These are phyloP conservation scores for Cryphonectria naterciae DNA, from an alignment of 2,329 filamentous ascomycete species.

Conservation along the genomic window DNA sequence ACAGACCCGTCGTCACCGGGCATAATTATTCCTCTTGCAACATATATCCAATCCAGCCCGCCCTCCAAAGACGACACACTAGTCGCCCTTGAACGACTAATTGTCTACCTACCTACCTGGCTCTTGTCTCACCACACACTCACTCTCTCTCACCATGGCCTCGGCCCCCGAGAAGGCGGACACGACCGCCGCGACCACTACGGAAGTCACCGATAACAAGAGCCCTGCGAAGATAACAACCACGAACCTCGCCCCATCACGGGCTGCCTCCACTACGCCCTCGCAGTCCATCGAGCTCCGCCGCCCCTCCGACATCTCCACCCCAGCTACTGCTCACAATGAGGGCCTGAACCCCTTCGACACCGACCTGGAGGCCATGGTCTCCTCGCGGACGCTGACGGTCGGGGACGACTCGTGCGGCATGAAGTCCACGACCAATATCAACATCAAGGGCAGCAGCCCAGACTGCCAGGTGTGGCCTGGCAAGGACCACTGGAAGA, in stretches of 20 bases:
- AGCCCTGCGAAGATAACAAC: conserved; percentile 1
- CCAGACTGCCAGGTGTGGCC: conserved; percentile 64
- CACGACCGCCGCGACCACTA: conserved; percentile 16
- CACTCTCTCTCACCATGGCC: background rate
- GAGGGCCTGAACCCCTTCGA: conserved; percentile 55
- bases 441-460: conserved; percentile 45
- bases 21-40: conserved; percentile 12
- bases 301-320: conserved; percentile 44
- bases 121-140: background rate
- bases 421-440: conserved; percentile 42
- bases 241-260: conserved; percentile 8
- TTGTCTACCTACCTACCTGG: background rate
- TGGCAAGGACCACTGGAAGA: conserved; percentile 62
- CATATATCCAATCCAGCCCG: conserved; percentile 11
- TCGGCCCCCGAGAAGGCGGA: conserved; percentile 24
- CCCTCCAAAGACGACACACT: conserved; percentile 7
- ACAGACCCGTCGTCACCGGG: conserved; percentile 3
- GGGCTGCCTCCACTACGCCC: background rate
- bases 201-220: conserved; percentile 5
- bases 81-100: background rate
- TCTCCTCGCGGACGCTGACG: conserved; percentile 36
- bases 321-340: conserved; percentile 47
- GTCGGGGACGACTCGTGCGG: conserved; percentile 37
- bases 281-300: conserved; percentile 17
- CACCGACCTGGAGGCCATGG: conserved; percentile 60